Percentiles rank a stretch among this genome's conserved stretches.
These are phyloP conservation scores for Fomitiporia mediterranea DNA, from an alignment of 1,284 basidiomycete genomes.

Conservation along the genomic window DNA sequence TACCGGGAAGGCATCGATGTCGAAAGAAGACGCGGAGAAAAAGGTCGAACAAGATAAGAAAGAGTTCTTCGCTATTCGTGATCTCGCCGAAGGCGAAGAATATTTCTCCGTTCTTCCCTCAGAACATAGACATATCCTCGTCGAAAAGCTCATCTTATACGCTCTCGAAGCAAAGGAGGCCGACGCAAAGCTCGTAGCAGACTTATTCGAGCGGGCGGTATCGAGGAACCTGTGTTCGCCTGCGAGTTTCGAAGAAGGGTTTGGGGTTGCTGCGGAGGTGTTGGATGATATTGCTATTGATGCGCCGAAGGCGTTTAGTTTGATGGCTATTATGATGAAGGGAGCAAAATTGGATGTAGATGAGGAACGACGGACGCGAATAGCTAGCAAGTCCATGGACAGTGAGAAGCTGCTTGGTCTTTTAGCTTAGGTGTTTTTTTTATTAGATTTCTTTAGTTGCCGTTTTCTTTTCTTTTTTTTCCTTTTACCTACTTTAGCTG, in stretches of 20 bases:
- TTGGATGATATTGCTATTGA: conserved; percentile 88
- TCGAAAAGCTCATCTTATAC: conserved; percentile 68
- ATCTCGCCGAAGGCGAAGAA: conserved; percentile 81
- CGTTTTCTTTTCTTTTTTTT: not conserved
- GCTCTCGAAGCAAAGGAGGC: conserved; percentile 80
- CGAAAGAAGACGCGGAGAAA: conserved; percentile 66
- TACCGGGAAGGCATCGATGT: conserved; percentile 45
- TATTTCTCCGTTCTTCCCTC: conserved; percentile 73
- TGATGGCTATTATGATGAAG: conserved; percentile 72
- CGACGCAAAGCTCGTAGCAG: conserved; percentile 76
- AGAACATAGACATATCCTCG: conserved; percentile 58
- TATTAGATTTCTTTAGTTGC: conserved; percentile 1
- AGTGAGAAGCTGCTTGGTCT: conserved; percentile 54
- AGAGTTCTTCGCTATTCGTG: conserved; percentile 73
- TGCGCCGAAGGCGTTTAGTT: conserved; percentile 79
- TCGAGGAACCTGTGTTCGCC: conserved; percentile 51
- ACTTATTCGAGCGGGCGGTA: conserved; percentile 56
- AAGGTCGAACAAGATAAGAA: conserved; percentile 80
- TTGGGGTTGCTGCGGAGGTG: conserved; percentile 63
- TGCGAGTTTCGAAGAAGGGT: conserved; percentile 63
- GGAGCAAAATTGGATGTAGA: conserved; percentile 63
- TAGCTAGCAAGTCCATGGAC: conserved; percentile 57
- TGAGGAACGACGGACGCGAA: conserved; percentile 49
- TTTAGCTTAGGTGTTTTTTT: conserved; percentile 41
- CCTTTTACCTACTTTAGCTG: not conserved